These are phyloP conservation scores for Monosporascus sp. DNA, from an alignment of 2,329 filamentous ascomycete genomes.

Conservation along the genomic window DNA sequence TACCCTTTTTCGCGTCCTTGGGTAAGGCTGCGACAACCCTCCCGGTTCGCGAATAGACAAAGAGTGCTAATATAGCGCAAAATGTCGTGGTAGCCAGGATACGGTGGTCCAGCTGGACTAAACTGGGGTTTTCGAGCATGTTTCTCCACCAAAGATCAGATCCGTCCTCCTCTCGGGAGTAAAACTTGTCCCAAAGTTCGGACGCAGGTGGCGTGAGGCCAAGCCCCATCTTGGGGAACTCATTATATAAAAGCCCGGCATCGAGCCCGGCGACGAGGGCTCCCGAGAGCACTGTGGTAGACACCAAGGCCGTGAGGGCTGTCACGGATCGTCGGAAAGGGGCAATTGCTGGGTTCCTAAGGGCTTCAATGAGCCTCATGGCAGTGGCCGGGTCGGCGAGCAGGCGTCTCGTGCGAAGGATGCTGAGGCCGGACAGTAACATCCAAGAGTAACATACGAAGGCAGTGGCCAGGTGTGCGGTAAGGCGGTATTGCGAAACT, in stretches of 20 bases:
- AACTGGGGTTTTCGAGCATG: constrained; percentile 91
- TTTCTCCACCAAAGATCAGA: constrained; percentile 95
- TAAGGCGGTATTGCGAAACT: constrained; percentile 89
- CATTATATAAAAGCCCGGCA: constrained; percentile 96
- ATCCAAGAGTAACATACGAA: constrained; percentile 93
- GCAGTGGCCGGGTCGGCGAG: constrained; percentile 62
- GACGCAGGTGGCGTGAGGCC: constrained; percentile 74
- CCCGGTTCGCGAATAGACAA: constrained; percentile 70
- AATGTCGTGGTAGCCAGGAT: constrained; percentile 89
- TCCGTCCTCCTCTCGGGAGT: constrained; percentile 70
- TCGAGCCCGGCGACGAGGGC: constrained; percentile 92
- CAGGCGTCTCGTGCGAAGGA: constrained; percentile 72
- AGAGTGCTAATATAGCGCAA: constrained; percentile 71
- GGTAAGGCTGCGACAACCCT: constrained; percentile 55
- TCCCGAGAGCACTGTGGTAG: constrained; percentile 87
- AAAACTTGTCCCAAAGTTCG: constrained; percentile 82
- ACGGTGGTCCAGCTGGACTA: constrained; percentile 93
- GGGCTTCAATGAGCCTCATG: constrained; percentile 51
- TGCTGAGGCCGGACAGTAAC: constrained; percentile 80
- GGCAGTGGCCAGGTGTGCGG: constrained; percentile 82
- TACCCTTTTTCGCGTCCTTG: constrained; percentile 57
- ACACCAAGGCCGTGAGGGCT: constrained; percentile 69
- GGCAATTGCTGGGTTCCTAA: constrained; percentile 63
- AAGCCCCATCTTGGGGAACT: constrained; percentile 92
- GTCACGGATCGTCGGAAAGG: constrained; percentile 69